A percentile compares a stretch with the other conserved stretches of the same genome.
Evolutionary conservation across 345 rosid species (phyloP).

Genomic region (Melaleuca quinquenervia): DNA sequence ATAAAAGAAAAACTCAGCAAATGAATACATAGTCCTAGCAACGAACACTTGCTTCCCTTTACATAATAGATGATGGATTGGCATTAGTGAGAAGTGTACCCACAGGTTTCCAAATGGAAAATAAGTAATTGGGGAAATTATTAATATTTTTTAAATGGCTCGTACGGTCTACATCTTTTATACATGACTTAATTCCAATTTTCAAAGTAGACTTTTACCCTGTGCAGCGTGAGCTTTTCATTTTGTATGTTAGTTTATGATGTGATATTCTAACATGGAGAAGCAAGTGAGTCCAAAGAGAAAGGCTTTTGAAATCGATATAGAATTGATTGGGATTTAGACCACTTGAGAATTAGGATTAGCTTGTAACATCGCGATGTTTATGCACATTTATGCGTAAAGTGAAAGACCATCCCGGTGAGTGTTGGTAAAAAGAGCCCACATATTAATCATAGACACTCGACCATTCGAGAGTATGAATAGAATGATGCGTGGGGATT

Average conservation of each 20-base stretch:
- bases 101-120: too few relatives aligned
- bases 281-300: too few relatives aligned
- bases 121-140: too few relatives aligned
- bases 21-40: background rate
- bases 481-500: too few relatives aligned
- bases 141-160: too few relatives aligned
- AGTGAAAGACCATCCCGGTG: background rate
- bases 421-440: background rate
- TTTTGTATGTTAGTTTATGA: too few relatives aligned
- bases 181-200: background rate
- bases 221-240: too few relatives aligned
- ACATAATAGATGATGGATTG: too few relatives aligned
- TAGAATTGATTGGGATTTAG: background rate
- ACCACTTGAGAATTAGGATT: background rate
- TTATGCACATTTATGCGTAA: background rate
- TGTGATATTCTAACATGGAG: too few relatives aligned
- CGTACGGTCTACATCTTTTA: background rate
- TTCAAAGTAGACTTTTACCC: background rate
- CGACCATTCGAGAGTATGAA: background rate
- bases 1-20: background rate
- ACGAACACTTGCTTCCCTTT: background rate
- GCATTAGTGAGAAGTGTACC: too few relatives aligned
- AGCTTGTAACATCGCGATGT: background rate
- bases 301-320: too few relatives aligned
- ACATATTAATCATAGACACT: background rate